Evolutionary conservation across 208 protist species (phyloP).

Genomic region (Trypanosomatidae sp.): DNA sequence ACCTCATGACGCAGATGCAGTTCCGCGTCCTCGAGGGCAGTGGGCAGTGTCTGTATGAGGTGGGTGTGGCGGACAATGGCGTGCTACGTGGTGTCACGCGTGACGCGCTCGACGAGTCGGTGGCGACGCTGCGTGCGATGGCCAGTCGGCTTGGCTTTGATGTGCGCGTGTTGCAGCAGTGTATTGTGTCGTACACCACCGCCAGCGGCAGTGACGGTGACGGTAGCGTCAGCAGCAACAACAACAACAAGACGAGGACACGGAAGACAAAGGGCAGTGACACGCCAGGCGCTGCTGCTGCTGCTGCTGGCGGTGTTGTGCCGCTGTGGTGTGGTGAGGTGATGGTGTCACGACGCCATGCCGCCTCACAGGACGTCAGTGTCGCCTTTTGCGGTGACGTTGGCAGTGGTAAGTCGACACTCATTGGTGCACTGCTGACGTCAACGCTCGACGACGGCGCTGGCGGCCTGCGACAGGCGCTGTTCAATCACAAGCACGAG

Average conservation of each 20-base stretch:
- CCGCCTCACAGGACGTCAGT: conserved; percentile 33
- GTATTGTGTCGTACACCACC: conserved; percentile 7
- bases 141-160: conserved; percentile 46
- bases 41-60: conserved; percentile 90
- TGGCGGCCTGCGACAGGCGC: conserved; percentile 52
- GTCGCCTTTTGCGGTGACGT: conserved; percentile 78
- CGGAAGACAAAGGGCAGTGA: too few species aligned
- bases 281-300: too few species aligned
- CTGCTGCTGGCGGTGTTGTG: not conserved
- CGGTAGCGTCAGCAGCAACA: too few species aligned
- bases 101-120: conserved; percentile 67
- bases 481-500: conserved; percentile 96
- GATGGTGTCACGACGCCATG: conserved; percentile 52
- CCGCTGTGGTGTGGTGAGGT: conserved; percentile 70
- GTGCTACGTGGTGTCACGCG: conserved; percentile 54
- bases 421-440: conserved; percentile 64
- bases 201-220: not conserved
- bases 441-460: conserved; percentile 62
- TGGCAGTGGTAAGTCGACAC: conserved; percentile 79
- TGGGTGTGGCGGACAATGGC: conserved; percentile 90
- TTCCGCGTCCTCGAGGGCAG: conserved; percentile 88
- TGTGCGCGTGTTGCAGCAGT: conserved; percentile 39
- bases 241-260: not conserved
- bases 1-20: conserved; percentile 92
- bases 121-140: conserved; percentile 66